A percentile compares a stretch with the other conserved stretches of the same genome.
Evolutionary conservation across 2,329 filamentous ascomycete species (phyloP).

Genomic region (Diaporthe destruens): DNA sequence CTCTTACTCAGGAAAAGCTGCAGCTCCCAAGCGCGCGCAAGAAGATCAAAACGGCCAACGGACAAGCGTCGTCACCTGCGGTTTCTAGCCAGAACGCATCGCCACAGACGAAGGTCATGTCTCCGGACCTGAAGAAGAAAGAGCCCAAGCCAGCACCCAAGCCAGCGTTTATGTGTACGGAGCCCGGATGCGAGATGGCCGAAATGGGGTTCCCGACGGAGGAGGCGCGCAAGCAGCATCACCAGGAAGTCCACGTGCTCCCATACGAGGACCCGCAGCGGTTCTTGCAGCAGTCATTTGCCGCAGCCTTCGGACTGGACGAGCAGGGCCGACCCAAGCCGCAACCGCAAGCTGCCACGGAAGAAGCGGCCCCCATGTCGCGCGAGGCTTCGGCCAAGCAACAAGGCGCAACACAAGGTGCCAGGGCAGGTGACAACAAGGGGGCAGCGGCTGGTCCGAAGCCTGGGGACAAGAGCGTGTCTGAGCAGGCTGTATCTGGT

Average conservation of each 20-base stretch:
- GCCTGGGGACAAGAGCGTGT: constrained; percentile 40
- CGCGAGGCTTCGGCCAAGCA: constrained; percentile 64
- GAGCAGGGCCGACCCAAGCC: constrained; percentile 59
- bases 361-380: constrained; percentile 63
- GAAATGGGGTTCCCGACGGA: constrained; percentile 65
- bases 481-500: constrained; percentile 48
- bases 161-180: constrained; percentile 63
- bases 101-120: constrained; percentile 56
- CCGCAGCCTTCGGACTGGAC: constrained; percentile 64
- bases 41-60: constrained; percentile 62
- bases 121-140: constrained; percentile 59
- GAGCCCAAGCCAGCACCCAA: constrained; percentile 53
- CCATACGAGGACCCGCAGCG: constrained; percentile 67
- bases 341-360: constrained; percentile 49
- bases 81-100: constrained; percentile 45
- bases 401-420: constrained; percentile 56
- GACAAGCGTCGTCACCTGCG: constrained; percentile 53
- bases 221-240: constrained; percentile 65
- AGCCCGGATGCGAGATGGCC: constrained; percentile 66
- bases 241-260: constrained; percentile 70
- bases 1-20: constrained; percentile 66
- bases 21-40: constrained; percentile 67
- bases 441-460: constrained; percentile 46
- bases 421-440: constrained; percentile 45
- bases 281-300: constrained; percentile 65